Percentiles rank a stretch among this genome's conserved stretches.
Conservation (phyloP, 73 alveolate genomes). For the Effrenium voratum region DNA sequence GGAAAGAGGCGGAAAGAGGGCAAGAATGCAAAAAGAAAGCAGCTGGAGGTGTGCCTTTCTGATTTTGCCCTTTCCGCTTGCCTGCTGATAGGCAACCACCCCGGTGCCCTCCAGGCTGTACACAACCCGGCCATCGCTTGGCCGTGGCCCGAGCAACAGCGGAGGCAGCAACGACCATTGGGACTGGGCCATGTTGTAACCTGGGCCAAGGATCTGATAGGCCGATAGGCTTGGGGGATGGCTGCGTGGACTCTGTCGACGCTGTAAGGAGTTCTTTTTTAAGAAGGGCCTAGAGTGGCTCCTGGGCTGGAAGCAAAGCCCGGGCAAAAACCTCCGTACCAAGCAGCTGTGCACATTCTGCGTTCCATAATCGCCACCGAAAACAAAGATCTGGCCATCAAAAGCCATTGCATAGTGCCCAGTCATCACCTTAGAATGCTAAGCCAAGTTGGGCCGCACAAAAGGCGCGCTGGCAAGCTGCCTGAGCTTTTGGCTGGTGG, state of each 20-base stretch:
- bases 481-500: conserved; percentile 33
- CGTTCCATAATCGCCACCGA: conserved; percentile 81
- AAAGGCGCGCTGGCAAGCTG: not conserved
- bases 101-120: conserved; percentile 32
- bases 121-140: conserved; percentile 80
- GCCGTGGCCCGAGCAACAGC: conserved; percentile 74
- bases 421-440: conserved; percentile 13
- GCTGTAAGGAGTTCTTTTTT: not conserved
- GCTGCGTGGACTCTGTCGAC: too few relatives aligned
- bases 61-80: not conserved
- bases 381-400: conserved; percentile 54
- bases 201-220: too few relatives aligned
- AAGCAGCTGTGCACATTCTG: conserved; percentile 58
- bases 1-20: not conserved
- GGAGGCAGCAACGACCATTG: conserved; percentile 80
- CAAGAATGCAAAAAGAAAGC: not conserved
- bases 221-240: too few relatives aligned
- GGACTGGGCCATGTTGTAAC: conserved; percentile 18
- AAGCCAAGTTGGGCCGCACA: not conserved
- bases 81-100: conserved; percentile 92
- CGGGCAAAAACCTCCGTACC: not conserved
- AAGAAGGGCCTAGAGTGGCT: not conserved
- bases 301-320: not conserved
- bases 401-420: conserved; percentile 69
- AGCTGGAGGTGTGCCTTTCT: not conserved